phyloP scores from a whole-genome alignment of 768 basidiomycete species.

The Phaffia tasmanica region DNA sequence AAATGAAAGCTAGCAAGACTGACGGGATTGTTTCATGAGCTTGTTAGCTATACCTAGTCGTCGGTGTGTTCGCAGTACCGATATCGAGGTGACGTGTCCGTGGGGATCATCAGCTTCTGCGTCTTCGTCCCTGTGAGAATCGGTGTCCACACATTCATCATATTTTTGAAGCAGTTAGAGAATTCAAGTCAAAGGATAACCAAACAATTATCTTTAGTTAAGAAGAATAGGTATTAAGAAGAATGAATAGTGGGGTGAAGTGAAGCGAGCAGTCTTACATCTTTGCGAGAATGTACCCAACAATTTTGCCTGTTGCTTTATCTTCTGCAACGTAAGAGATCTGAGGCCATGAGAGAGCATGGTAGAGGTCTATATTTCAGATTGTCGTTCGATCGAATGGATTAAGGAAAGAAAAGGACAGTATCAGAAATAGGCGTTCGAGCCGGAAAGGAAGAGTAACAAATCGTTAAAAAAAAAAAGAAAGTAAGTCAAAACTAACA shows the following conservation, averaged over 20 bases:
- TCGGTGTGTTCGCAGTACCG: slow-evolving; percentile 77
- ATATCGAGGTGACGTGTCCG: slow-evolving; percentile 94
- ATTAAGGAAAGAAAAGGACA: neutral
- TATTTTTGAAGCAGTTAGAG: neutral
- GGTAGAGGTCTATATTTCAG: slow-evolving; percentile 60
- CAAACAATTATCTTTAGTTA: neutral
- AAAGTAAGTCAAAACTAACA: slow-evolving; percentile 44
- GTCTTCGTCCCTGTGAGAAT: slow-evolving; percentile 44
- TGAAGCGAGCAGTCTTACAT: slow-evolving; percentile 49
- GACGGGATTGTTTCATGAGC: slow-evolving; percentile 85
- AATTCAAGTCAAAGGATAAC: neutral
- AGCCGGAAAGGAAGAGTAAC: neutral
- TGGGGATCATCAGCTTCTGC: slow-evolving; percentile 50
- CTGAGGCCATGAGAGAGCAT: slow-evolving; percentile 82
- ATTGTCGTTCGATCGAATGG: neutral
- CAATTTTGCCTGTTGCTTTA: slow-evolving; percentile 63
- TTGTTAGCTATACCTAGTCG: slow-evolving; percentile 88
- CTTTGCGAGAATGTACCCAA: slow-evolving; percentile 91
- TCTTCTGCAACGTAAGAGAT: slow-evolving; percentile 89
- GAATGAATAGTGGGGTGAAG: neutral
- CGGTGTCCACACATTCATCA: slow-evolving; percentile 5
- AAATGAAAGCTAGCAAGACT: slow-evolving; percentile 33
- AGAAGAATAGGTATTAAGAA: neutral
- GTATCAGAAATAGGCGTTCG: neutral
- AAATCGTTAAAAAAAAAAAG: neutral